Base-by-base conservation (phyloP, 2,329 filamentous ascomycete genomes). In the Leptographium procerum region DNA sequence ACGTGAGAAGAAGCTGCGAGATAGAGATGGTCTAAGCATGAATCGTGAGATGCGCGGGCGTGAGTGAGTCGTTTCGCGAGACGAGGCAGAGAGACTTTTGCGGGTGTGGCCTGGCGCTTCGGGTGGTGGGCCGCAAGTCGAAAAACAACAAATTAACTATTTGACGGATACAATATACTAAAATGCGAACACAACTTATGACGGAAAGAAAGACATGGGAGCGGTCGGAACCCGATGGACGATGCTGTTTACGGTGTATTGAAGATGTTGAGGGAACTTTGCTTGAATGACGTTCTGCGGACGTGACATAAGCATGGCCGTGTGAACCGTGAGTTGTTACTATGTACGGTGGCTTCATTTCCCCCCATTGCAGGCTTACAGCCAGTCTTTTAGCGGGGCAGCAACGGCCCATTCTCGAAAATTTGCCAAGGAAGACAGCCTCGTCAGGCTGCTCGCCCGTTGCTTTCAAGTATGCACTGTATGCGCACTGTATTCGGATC, bases 1-100 rank as follows among this genome's bases (percentile, higher is more conserved):
- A 45, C 26, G 34, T 62, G 65, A 65, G 66, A 65, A 64, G 62
- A 59, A 22, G 53, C 24, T 24, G 57, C 31, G 11, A 9, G 40
- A 26, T 16, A 6, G 31, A 5, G 11, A 31, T 14, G 53, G 4
- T 33, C 31, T 19, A 26, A 26, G 45, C 43, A 28, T 57, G 31
- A 57, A 43, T 45, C 47, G 47, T 13, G 22, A 11, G 55, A 28
- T 28, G 33, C 33, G 55, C 22, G 43, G 45, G 8, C 13, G 47
- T 43, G 51, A 36, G 47, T 43, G 51, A 36, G 7, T 16, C 19
- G 34, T 11, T 45, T 1, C 22, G 29, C n/a, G 24, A 50, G 22
- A 16, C 22, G 47, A 14, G 43, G 43, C 43, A 9, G 33, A 8
- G 8, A 13, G 43, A 24, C 19, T 24, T 8, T 16, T 3, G 3